Evolutionary conservation across 2,329 filamentous ascomycete species (phyloP).

Genomic region (Penicillium capsulatum): DNA sequence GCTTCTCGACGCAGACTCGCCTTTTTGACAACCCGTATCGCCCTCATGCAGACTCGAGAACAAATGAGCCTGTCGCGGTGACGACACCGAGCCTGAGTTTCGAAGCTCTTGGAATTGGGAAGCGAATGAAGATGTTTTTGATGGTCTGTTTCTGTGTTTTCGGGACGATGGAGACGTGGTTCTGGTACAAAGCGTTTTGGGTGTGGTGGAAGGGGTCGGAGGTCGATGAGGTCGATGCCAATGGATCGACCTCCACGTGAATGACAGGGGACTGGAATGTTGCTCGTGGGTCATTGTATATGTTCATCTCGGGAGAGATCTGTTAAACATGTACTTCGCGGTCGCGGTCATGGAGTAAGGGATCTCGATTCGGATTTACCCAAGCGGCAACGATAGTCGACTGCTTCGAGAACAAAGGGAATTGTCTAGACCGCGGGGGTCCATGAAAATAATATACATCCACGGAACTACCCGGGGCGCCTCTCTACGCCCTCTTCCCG

Average conservation of each 20-base stretch:
- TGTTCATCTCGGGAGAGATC: no score
- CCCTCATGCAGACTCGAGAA: no score
- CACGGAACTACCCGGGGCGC: background rate
- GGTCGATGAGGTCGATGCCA: background rate
- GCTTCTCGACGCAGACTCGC: no score
- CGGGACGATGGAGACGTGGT: conserved; percentile 34
- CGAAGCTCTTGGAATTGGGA: conserved; percentile 27
- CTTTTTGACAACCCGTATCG: no score
- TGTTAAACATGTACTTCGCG: no score
- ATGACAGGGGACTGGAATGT: no score
- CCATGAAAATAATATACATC: conserved; percentile 1
- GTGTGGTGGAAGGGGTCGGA: conserved; percentile 19
- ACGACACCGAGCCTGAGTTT: no score
- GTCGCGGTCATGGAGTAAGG: no score
- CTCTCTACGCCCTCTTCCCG: no score
- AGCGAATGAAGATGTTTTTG: conserved; percentile 28
- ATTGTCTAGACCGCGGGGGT: conserved; percentile 3
- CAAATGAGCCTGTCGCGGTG: no score
- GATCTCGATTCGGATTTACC: background rate
- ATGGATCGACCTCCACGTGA: no score
- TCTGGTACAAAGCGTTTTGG: conserved; percentile 29
- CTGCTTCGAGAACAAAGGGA: background rate
- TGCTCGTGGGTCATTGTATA: no score
- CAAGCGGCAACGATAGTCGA: background rate
- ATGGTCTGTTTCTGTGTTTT: conserved; percentile 26